Conservation (phyloP, 164 flowering plant species). For the Chimonanthus salicifolius region DNA sequence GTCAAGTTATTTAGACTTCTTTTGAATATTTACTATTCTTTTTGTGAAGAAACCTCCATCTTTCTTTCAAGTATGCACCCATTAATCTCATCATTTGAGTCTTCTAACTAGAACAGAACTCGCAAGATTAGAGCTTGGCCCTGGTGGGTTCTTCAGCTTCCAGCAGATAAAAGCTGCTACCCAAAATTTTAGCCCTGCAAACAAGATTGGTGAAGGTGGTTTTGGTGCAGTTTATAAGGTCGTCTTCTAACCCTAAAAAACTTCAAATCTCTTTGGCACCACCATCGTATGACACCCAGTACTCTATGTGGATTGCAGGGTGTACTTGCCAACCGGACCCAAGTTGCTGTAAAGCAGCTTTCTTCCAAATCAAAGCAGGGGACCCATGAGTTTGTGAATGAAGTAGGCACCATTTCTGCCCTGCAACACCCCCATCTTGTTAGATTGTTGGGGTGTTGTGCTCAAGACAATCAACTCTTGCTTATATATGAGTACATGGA, state of each 20-base stretch:
- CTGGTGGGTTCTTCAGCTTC: constrained; percentile 27
- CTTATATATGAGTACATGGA: constrained; percentile 55
- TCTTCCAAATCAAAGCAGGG: constrained; percentile 61
- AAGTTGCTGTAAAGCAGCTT: constrained; percentile 57
- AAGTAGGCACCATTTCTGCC: constrained; percentile 54
- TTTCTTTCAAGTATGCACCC: no score
- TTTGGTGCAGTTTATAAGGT: constrained; percentile 63
- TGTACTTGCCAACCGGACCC: constrained; percentile 32
- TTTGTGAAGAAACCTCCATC: no score
- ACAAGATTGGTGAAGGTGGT: constrained; percentile 63
- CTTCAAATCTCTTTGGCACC: not conserved
- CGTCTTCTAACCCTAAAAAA: not conserved
- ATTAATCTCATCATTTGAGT: no score
- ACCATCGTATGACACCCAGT: not conserved
- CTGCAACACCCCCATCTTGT: constrained; percentile 59
- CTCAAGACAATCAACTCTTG: constrained; percentile 45
- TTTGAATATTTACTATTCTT: no score
- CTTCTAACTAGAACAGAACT: constrained; percentile 15
- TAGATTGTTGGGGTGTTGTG: constrained; percentile 50
- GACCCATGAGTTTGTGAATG: constrained; percentile 56
- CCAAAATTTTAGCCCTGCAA: constrained; percentile 30
- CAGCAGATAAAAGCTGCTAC: constrained; percentile 49
- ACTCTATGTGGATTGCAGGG: constrained; percentile 8
- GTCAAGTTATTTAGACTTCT: no score
- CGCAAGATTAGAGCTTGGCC: constrained; percentile 29